Evolutionary conservation across 176 grass and related monocot species (phyloP), one percentile per base, ranked within the genome.

Genomic region (Aegilops speltoides): DNA sequence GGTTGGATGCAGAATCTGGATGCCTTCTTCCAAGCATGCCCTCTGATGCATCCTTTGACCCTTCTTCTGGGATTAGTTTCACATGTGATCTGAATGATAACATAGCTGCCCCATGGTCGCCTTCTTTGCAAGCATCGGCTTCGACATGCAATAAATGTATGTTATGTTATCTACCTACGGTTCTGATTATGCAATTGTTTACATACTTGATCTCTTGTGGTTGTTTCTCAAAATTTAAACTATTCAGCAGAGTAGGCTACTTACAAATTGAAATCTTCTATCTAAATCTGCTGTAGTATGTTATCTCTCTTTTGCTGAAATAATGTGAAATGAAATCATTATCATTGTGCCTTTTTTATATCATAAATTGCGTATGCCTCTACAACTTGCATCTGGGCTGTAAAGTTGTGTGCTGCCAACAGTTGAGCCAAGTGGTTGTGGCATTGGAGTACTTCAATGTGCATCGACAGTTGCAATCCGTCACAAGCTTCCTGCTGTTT

Each of bases 11-110:
- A 96, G 94, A 92, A 81, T 98, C 97, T 81, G 97, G 97, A 92
- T 99, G 97, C 72, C 93, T 99, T 66, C 88, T 99, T 79, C 97
- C 97, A 77, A 99, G 94, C 82, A 89, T 96, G 86, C 97, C 97
- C 10, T 99, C 97, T 32, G 97, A 99, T 81, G 97, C 92, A 81
- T 96, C 93, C 4, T 89, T 99, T 22, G 97, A 98, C 68, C 92
- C 70, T 17, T 38, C 72, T 74, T 86, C 93, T 31, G 97, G 97
- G 61, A 91, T 98, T 77, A 98, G 97, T 72, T 98, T 98, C 89
- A 98, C 97, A 74, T 96, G 97, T 57, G 97, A 98, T 88, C 85
- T 98, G 89, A 98, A 98, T 91, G 97, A 98, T 73, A 98, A 98
- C 81, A 98, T 98, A 68, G 97, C 97, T 0, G 97, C 97, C 29